These are phyloP conservation scores for Aspergillus felis DNA, from an alignment of 2,329 filamentous ascomycete genomes.

Conservation along the genomic window DNA sequence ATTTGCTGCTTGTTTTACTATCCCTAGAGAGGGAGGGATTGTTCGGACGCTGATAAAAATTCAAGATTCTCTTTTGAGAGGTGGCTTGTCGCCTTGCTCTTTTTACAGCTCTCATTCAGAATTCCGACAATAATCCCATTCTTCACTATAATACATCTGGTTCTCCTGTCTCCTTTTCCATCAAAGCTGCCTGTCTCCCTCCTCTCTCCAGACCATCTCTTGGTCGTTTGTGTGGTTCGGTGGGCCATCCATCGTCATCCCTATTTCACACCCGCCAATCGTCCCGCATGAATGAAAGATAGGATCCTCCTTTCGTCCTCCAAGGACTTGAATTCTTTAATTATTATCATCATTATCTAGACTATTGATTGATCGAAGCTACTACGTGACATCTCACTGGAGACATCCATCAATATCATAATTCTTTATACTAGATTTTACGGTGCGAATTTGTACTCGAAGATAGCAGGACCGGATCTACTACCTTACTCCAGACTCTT, in stretches of 20 bases:
- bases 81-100: not conserved
- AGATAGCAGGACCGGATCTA: not conserved
- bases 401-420: not conserved
- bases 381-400: not conserved
- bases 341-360: no score
- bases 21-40: not conserved
- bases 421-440: not conserved
- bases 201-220: slow-evolving; percentile 1
- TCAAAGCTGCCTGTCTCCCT: not conserved
- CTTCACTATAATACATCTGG: not conserved
- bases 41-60: not conserved
- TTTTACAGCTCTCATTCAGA: not conserved
- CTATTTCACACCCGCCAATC: slow-evolving; percentile 34
- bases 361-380: slow-evolving; percentile 1
- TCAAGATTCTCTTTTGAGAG: not conserved
- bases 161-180: not conserved
- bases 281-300: slow-evolving; percentile 16
- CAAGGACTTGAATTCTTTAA: not conserved
- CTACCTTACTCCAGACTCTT: not conserved
- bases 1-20: not conserved
- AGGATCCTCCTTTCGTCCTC: not conserved
- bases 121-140: not conserved
- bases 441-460: not conserved
- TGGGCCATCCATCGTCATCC: slow-evolving; percentile 38
- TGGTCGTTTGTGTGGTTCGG: slow-evolving; percentile 37